Evolutionary conservation across 2,329 filamentous ascomycete genomes (phyloP), one percentile per base, ranked within the genome.

Genomic region (Calonectria naviculata): DNA sequence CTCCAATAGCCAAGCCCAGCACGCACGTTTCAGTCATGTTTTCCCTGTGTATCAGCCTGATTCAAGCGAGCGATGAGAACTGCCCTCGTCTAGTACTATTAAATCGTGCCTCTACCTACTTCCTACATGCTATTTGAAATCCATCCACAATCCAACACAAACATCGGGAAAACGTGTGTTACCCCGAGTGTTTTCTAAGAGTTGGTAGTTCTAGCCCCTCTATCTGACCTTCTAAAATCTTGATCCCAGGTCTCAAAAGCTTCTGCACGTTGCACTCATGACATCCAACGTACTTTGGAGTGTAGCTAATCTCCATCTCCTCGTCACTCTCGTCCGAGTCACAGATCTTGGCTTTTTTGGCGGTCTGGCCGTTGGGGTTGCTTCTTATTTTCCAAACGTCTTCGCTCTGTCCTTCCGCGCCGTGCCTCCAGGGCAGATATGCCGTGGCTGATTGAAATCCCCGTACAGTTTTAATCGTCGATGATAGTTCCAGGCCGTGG

Each of bases 221-320:
- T 58, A 58, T 58, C 24, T 58, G 31, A 3, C 52, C 21, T 36
- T 58, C 52, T 58, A 58, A 58, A 26, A 58, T 38, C 52, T 38
- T 58, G 31, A 58, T 58, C 5, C 52, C 52, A 28, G 52, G 52
- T n/a, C 52, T 58, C 52, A 58, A 58, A 58, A 58, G 52, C 34
- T 58, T 58, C 15, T 58, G 31, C 52, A 58, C 52, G 34, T 58
- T 58, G 52, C 52, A 58, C 3, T 58, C 52, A 21, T 58, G 52
- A 10, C 31, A 58, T 7, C 52, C 52, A 19, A 58, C 31, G 31
- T 58, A 58, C 31, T 58, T 58, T 6, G 52, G 52, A 9, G 52
- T 36, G 12, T 58, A 36, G 7, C n/a, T 24, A 3, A 26, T 10
- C 17, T 58, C 52, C 10, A 58, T 15, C 21, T 58, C 52, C 21